Evolutionary conservation across 2,329 filamentous ascomycete species (phyloP).

Genomic region (Xylariaceae sp.): DNA sequence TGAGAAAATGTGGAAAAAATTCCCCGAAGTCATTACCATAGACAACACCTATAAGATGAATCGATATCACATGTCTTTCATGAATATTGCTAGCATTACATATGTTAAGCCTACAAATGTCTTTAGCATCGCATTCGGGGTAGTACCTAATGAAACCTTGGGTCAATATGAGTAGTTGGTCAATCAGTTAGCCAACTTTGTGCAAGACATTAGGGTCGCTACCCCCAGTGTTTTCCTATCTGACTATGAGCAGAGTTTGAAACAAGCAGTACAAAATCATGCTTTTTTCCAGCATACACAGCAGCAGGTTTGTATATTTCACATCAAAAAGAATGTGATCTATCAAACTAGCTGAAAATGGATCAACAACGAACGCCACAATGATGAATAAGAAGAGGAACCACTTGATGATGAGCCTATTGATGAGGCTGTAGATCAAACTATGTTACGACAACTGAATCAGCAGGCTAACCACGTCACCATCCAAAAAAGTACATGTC

Average conservation of each 20-base stretch:
- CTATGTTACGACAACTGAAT: background rate
- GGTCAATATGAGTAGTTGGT: background rate
- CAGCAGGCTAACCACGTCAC: background rate
- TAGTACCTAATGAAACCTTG: background rate
- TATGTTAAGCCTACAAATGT: background rate
- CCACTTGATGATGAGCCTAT: background rate
- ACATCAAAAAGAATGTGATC: background rate
- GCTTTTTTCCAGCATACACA: background rate
- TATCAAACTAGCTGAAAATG: background rate
- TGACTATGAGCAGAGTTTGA: background rate
- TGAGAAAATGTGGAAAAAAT: background rate
- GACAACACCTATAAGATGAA: background rate
- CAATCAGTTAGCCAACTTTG: background rate
- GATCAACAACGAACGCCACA: background rate
- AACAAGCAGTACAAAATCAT: background rate
- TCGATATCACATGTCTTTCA: background rate
- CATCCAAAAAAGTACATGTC: background rate
- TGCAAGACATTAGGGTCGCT: background rate
- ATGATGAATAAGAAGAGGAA: background rate
- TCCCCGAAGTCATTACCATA: background rate
- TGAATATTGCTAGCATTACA: background rate
- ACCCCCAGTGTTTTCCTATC: background rate
- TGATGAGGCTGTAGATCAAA: background rate
- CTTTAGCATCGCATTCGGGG: background rate
- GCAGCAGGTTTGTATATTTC: background rate